Percentiles rank a stretch among this genome's conserved stretches.
phyloP scores from a whole-genome alignment of 306 rosid species.

The Canavalia gladiata region DNA sequence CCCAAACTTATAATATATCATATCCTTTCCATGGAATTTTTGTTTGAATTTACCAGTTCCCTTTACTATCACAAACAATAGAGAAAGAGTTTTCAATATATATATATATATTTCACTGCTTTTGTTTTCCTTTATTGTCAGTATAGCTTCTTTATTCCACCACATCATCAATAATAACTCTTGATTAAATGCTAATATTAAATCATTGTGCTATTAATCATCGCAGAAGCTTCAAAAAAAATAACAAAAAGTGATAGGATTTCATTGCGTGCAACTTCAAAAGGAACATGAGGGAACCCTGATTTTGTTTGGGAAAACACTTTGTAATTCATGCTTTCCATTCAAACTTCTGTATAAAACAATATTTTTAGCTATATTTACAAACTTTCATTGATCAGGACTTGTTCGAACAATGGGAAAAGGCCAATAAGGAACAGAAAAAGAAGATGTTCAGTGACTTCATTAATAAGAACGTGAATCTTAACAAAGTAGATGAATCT shows the following conservation, averaged over 20 bases:
- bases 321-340: neutral
- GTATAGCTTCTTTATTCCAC: too few species aligned
- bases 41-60: too few species aligned
- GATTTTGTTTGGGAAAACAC: neutral
- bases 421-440: neutral
- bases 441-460: conserved; percentile 41
- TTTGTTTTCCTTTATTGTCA: too few species aligned
- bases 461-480: conserved; percentile 50
- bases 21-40: too few species aligned
- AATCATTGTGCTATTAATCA: too few species aligned
- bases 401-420: conserved; percentile 32
- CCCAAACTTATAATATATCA: too few species aligned
- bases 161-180: too few species aligned
- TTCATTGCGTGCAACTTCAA: neutral
- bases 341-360: neutral
- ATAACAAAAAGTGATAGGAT: neutral
- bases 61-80: too few species aligned
- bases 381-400: conserved; percentile 44
- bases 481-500: conserved; percentile 52
- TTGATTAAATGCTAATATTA: too few species aligned
- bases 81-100: too few species aligned
- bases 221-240: too few species aligned
- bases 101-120: too few species aligned
- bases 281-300: neutral
- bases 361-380: neutral